A percentile compares a stretch with the other conserved stretches of the same genome.
phyloP scores from a whole-genome alignment of 2,329 filamentous ascomycete species.

The Talaromyces islandicus region DNA sequence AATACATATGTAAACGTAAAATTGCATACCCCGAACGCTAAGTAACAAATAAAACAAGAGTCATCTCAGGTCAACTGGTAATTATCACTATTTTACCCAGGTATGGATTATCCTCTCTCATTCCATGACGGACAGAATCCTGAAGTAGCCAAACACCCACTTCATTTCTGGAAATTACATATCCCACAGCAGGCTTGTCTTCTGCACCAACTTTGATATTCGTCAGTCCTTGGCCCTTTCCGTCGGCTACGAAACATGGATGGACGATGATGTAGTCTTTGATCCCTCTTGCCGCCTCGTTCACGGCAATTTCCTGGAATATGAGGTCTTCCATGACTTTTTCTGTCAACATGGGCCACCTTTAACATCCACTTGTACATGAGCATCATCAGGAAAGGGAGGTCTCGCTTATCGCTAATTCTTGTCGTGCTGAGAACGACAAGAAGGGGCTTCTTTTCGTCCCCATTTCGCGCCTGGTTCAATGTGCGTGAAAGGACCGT shows the following conservation, averaged over 20 bases:
- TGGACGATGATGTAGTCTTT: conserved; percentile 18
- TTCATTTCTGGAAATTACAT: conserved; percentile 22
- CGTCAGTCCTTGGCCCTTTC: conserved; percentile 15
- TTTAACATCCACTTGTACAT: conserved; percentile 18
- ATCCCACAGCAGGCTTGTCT: conserved; percentile 20
- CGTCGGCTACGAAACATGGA: conserved; percentile 21
- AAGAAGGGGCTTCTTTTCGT: conserved; percentile 17
- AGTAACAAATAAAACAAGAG: background rate
- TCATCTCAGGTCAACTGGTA: background rate
- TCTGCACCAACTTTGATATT: conserved; percentile 20
- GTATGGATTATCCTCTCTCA: background rate
- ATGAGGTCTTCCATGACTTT: conserved; percentile 15
- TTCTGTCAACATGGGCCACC: conserved; percentile 20
- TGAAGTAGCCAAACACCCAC: conserved; percentile 25
- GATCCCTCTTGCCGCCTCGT: conserved; percentile 13
- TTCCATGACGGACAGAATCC: conserved; percentile 14
- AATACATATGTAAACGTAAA: background rate
- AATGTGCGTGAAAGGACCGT: conserved; percentile 19
- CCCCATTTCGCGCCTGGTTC: background rate
- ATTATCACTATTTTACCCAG: background rate
- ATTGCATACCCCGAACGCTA: background rate
- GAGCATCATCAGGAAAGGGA: conserved; percentile 23
- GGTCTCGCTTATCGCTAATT: conserved; percentile 23
- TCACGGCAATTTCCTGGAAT: background rate
- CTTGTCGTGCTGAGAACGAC: conserved; percentile 29